Evolutionary conservation across 768 basidiomycete genomes (phyloP).

Genomic region (Favolaschia claudopus): DNA sequence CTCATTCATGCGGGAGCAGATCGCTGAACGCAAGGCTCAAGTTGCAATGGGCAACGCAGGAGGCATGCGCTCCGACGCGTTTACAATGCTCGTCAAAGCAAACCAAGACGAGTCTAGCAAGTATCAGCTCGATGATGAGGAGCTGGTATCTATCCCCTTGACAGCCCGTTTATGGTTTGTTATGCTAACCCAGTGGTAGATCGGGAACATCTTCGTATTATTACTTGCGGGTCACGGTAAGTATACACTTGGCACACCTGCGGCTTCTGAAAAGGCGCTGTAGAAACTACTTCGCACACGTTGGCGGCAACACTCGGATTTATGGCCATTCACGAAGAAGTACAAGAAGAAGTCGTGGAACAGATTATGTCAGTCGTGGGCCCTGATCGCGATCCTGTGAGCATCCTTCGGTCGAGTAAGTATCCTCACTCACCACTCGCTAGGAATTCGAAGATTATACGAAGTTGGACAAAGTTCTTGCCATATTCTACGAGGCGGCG

Average conservation of each 20-base stretch:
- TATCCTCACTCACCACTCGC: not conserved
- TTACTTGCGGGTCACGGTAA: constrained; percentile 67
- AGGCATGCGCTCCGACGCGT: constrained; percentile 38
- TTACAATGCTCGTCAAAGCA: constrained; percentile 47
- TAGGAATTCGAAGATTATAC: constrained; percentile 50
- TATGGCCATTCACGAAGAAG: constrained; percentile 52
- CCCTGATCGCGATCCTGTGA: constrained; percentile 42
- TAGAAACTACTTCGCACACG: constrained; percentile 57
- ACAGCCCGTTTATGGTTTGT: not conserved
- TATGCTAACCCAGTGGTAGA: constrained; percentile 36
- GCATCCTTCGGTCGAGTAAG: constrained; percentile 1
- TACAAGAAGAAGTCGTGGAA: constrained; percentile 55
- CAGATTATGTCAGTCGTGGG: constrained; percentile 50
- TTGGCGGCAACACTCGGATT: constrained; percentile 56
- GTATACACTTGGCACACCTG: not conserved
- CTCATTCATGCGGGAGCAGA: constrained; percentile 47
- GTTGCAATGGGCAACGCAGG: constrained; percentile 24
- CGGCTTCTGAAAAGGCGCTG: not conserved
- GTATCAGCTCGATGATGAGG: constrained; percentile 45
- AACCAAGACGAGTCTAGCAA: constrained; percentile 51
- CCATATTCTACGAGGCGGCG: constrained; percentile 52
- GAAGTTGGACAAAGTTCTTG: constrained; percentile 50
- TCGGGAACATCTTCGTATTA: constrained; percentile 58
- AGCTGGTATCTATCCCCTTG: constrained; percentile 39
- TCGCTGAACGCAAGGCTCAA: constrained; percentile 41